These are phyloP conservation scores for Colletotrichum truncatum DNA, from an alignment of 2,329 filamentous ascomycete species.

Conservation along the genomic window DNA sequence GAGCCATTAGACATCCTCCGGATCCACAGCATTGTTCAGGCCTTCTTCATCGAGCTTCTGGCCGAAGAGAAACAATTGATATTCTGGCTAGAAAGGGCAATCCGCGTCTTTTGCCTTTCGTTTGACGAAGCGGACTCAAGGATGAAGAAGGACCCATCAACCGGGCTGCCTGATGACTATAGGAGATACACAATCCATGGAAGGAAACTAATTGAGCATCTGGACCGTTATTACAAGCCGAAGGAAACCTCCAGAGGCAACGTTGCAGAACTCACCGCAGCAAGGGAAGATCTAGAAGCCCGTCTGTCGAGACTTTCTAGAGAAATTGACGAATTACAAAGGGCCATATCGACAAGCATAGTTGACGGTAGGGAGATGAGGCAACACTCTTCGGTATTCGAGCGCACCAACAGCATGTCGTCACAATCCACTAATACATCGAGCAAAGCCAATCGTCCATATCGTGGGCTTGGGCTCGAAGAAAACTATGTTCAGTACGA, in stretches of 20 bases:
- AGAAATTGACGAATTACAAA: conserved; percentile 54
- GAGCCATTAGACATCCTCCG: conserved; percentile 60
- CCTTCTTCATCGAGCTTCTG: conserved; percentile 59
- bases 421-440: conserved; percentile 51
- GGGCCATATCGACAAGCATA: conserved; percentile 48
- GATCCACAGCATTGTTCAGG: conserved; percentile 61
- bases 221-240: conserved; percentile 41
- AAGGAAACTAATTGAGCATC: conserved; percentile 52
- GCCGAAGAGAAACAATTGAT: conserved; percentile 49
- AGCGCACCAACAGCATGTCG: conserved; percentile 57
- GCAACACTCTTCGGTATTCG: conserved; percentile 58
- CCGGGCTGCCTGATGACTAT: conserved; percentile 59
- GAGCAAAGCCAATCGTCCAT: conserved; percentile 37
- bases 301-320: conserved; percentile 48
- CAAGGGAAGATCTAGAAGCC: conserved; percentile 43
- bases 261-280: conserved; percentile 39
- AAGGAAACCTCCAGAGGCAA: conserved; percentile 34
- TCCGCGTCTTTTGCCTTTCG: conserved; percentile 57
- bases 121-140: conserved; percentile 56
- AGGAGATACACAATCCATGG: conserved; percentile 62
- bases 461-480: conserved; percentile 35
- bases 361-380: conserved; percentile 42
- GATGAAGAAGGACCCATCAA: conserved; percentile 49
- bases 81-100: conserved; percentile 60
- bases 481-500: conserved; percentile 38